These are phyloP conservation scores for Camellia oleifera DNA, from an alignment of 179 eudicot species.

Conservation along the genomic window DNA sequence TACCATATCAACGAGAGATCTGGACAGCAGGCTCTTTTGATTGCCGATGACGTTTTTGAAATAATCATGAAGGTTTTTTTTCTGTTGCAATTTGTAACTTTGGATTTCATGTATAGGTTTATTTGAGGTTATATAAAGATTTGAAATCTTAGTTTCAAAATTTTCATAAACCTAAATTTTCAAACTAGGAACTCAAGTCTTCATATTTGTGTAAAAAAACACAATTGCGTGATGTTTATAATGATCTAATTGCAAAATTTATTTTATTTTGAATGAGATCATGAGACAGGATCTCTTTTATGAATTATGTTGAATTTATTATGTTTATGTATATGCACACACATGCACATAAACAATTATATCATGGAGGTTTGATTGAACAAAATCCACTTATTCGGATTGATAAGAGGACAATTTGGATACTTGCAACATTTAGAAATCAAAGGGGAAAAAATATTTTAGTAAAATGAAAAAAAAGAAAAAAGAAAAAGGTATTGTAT, in stretches of 20 bases:
- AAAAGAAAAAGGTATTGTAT: no score
- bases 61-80: conserved; percentile 82
- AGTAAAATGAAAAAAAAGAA: no score
- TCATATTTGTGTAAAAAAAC: no score
- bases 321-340: not conserved
- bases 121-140: not conserved
- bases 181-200: no score
- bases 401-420: no score
- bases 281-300: not conserved
- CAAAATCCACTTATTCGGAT: not conserved
- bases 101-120: not conserved
- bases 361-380: not conserved
- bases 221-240: no score
- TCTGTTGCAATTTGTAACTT: not conserved
- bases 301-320: not conserved
- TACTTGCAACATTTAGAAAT: no score
- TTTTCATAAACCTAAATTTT: no score
- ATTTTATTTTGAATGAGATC: not conserved
- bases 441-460: no score
- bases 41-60: conserved; percentile 94
- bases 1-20: conserved; percentile 72
- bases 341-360: not conserved
- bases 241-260: not conserved
- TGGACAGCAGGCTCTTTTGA: conserved; percentile 72
- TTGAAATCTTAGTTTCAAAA: no score